Evolutionary conservation across 2,329 filamentous ascomycete species (phyloP), one percentile per base, ranked within the genome.

Genomic region (Canariomyces notabilis): DNA sequence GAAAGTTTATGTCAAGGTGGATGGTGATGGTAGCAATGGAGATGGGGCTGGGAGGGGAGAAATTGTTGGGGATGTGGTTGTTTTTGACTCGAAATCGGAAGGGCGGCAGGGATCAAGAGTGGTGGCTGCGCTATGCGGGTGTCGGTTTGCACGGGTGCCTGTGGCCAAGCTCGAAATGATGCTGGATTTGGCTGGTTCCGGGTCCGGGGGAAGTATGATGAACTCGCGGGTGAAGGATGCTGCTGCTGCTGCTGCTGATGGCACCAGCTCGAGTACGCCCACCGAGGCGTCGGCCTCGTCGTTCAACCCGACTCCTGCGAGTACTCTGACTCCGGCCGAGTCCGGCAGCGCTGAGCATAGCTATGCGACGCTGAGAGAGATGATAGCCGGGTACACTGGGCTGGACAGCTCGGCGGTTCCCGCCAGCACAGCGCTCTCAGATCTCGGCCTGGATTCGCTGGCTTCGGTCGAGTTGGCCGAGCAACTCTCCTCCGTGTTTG

Each of bases 21-120:
- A 19, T 12, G 31, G 15, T 7, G 18, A 14, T 6, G 14, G 32
- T 14, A 4, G 26, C n/a, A n/a, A n/a, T n/a, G n/a, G n/a, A n/a
- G n/a, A n/a, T n/a, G 4, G 26, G 26, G 26, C 9, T 29, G 26
- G 26, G 8, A 11, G 26, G 7, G 4, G 3, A 5, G 26, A 3
- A 26, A 7, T 15, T 8, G 22, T 44, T 14, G 42, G 42, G 12
- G 42, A 44, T 23, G 42, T 44, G 18, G 37, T 44, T 16, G 42
- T 37, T 3, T 37, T 40, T 14, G 5, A 19, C 22, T n/a, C n/a
- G n/a, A n/a, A n/a, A n/a, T n/a, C n/a, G n/a, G n/a, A n/a, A n/a
- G n/a, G n/a, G n/a, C n/a, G n/a, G n/a, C 22, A 16, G 7, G 16
- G 12, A 20, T 21, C 22, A 18, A n/a, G 6, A 20, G 4, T 44